Evolutionary conservation across 139 green algal species (phyloP).

Genomic region (Choricystis sp.): DNA sequence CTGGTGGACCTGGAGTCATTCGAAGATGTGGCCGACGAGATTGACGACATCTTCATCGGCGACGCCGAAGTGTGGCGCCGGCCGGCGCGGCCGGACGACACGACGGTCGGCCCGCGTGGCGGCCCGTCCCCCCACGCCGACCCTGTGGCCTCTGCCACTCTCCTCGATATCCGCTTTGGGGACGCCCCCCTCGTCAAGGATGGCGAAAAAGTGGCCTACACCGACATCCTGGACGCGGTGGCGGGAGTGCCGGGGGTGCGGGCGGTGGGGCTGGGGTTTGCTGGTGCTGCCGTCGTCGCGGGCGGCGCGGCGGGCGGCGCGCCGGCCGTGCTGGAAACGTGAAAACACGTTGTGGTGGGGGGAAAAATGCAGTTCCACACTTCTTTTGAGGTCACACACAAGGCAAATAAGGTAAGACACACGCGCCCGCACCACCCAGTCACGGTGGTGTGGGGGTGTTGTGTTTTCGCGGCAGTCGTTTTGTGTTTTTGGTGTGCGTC

Average conservation of each 20-base stretch:
- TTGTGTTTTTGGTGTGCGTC: too few species aligned
- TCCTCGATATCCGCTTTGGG: slow-evolving; percentile 32
- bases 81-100: neutral
- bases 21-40: slow-evolving; percentile 56
- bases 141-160: slow-evolving; percentile 10
- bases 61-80: slow-evolving; percentile 69
- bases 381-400: too few species aligned
- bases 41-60: slow-evolving; percentile 68
- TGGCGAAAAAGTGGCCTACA: neutral
- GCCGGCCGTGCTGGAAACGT: neutral
- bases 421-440: too few species aligned
- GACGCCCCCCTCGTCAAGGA: neutral
- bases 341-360: too few species aligned
- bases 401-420: too few species aligned
- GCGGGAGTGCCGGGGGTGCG: neutral
- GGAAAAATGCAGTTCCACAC: too few species aligned
- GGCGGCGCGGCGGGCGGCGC: too few species aligned
- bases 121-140: slow-evolving; percentile 15
- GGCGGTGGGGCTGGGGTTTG: neutral
- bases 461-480: too few species aligned
- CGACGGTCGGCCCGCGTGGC: slow-evolving; percentile 16
- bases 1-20: slow-evolving; percentile 40
- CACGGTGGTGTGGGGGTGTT: too few species aligned
- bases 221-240: neutral
- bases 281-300: too few species aligned